Evolutionary conservation across 768 basidiomycete species (phyloP).

Genomic region (Russula dissimulans): DNA sequence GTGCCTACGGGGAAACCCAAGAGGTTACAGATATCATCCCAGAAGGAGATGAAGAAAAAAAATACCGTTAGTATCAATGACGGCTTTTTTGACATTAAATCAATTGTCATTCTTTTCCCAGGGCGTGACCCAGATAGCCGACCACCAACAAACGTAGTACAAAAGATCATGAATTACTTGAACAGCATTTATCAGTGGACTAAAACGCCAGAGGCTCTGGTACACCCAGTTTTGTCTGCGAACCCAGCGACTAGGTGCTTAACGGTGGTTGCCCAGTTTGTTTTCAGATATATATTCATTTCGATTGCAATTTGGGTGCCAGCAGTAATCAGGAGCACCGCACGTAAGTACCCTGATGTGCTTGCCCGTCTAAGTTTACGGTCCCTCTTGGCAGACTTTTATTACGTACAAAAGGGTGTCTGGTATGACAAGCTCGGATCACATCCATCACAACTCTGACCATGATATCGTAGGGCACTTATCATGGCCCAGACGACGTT

Average conservation of each 20-base stretch:
- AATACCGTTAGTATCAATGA: constrained; percentile 15
- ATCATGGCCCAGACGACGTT: constrained; percentile 54
- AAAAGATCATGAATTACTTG: constrained; percentile 31
- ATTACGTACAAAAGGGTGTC: constrained; percentile 37
- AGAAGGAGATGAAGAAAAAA: constrained; percentile 19
- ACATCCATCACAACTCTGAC: not conserved
- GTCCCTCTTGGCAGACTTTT: constrained; percentile 28
- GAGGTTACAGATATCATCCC: constrained; percentile 23
- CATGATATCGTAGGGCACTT: constrained; percentile 33
- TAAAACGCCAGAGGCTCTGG: constrained; percentile 34
- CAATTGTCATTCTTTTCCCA: constrained; percentile 13
- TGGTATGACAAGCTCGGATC: constrained; percentile 27
- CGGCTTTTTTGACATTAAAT: not conserved
- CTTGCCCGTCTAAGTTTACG: not conserved
- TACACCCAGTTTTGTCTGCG: constrained; percentile 17
- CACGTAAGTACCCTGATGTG: constrained; percentile 29
- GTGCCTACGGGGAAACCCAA: constrained; percentile 25
- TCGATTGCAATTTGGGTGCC: constrained; percentile 47
- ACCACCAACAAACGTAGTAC: constrained; percentile 36
- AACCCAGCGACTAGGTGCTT: not conserved
- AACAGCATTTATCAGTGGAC: constrained; percentile 33
- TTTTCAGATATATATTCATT: constrained; percentile 40
- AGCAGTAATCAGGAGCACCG: constrained; percentile 32
- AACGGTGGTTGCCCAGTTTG: constrained; percentile 29
- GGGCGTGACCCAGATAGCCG: constrained; percentile 40